Percentiles rank a stretch among this genome's conserved stretches.
These are phyloP conservation scores for Pseudonectria buxi DNA, from an alignment of 2,329 filamentous ascomycete species.

Conservation along the genomic window DNA sequence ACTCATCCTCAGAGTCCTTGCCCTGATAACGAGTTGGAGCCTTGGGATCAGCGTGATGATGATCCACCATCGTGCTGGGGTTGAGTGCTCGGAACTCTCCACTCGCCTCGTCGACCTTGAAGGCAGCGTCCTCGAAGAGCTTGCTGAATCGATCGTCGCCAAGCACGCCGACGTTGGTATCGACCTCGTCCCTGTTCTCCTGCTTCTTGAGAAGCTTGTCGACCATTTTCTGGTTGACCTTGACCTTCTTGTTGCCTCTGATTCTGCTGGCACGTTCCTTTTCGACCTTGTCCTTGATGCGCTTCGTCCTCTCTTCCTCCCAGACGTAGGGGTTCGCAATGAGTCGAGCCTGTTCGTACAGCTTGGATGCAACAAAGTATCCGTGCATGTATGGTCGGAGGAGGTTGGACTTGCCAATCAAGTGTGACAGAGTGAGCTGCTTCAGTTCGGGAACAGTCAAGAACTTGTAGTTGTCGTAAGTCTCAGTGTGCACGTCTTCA, in stretches of 20 bases:
- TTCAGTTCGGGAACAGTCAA: constrained; percentile 81
- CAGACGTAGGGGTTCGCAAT: constrained; percentile 92
- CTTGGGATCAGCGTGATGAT: constrained; percentile 28
- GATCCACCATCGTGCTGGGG: constrained; percentile 62
- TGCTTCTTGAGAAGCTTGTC: constrained; percentile 65
- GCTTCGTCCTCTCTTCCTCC: constrained; percentile 86
- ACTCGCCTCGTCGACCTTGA: constrained; percentile 82
- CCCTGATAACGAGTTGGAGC: constrained; percentile 30
- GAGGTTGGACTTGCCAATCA: constrained; percentile 84
- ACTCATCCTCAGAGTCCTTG: constrained; percentile 38
- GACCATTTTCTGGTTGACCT: constrained; percentile 81
- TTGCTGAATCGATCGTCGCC: constrained; percentile 80
- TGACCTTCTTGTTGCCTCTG: constrained; percentile 91
- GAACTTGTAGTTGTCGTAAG: constrained; percentile 99
- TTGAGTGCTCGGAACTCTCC: constrained; percentile 85
- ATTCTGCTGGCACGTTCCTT: constrained; percentile 95
- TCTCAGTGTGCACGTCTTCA: constrained; percentile 68
- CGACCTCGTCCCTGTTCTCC: constrained; percentile 52
- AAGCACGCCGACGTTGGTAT: constrained; percentile 60
- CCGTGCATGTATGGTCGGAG: constrained; percentile 98
- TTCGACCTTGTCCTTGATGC: constrained; percentile 89
- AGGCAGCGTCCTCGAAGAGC: constrained; percentile 90
- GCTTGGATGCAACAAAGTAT: constrained; percentile 89
- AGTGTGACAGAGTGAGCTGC: constrained; percentile 76
- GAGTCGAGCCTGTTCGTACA: constrained; percentile 90